Base-by-base conservation (phyloP, 1,284 basidiomycete genomes). In the Earliella scabrosa region DNA sequence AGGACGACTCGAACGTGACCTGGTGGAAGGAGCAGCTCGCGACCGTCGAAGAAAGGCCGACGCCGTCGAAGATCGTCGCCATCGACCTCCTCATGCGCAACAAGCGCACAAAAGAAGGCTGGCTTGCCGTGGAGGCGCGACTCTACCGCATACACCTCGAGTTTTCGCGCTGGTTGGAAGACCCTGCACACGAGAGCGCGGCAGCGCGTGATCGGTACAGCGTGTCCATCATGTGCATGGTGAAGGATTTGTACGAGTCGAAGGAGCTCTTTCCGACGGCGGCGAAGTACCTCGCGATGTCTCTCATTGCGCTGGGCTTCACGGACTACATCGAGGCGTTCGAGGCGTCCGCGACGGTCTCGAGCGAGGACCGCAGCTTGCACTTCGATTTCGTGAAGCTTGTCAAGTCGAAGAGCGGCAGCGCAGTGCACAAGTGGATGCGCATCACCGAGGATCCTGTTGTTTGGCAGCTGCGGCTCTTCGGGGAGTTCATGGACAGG, bases 401-500 rank as follows among this genome's bases (percentile, higher is more conserved):
- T 11, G 52, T 82, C 47, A 78, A 77, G 54, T 74, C 77, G 7
- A 81, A 77, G 61, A 75, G 71, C 6, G 73, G 73, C 26, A 67
- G 68, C 8, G 68, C 76, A 0, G 55, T 77, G 4, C 68, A 84
- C 60, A 67, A 73, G 10, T 88, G 81, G 63, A 86, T 90, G 84
- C 67, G 61, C 2, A 80, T 87, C 52, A 72, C 62, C 4, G 83
- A 86, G 56, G 72, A 85, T 59, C 81, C 85, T 1, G 66, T 84
- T 11, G 70, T 76, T 14, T 90, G 87, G 86, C 87, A 90, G 66
- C 72, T 90, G 23, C 77, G 83, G 16, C 68, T 82, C n/a, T 89
- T 87, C 57, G 88, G 88, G 9, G 81, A 86, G 60, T 85, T 75
- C 63, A 87, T 90, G 88, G 86, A 88, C 61, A 74, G 88, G 35